Evolutionary conservation across 208 protist species (phyloP).

Genomic region (Acanthamoeba polyphaga): DNA sequence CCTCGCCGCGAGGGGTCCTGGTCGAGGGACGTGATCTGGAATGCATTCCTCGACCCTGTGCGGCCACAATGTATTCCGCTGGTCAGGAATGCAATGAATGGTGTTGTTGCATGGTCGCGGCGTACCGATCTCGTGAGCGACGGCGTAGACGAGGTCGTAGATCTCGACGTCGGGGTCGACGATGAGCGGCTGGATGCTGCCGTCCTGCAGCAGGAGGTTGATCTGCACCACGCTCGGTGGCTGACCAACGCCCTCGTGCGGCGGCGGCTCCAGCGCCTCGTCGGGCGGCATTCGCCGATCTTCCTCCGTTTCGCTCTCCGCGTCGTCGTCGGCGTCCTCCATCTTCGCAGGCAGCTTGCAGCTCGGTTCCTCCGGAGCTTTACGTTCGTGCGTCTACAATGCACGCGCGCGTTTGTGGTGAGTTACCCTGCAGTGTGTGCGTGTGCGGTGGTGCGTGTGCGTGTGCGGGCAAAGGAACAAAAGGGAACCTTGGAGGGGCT

Average conservation of each 20-base stretch:
- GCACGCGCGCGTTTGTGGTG: too few species aligned
- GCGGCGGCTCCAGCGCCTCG: not conserved
- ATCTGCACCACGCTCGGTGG: not conserved
- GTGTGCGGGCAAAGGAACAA: too few species aligned
- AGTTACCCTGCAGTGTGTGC: too few species aligned
- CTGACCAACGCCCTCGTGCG: not conserved
- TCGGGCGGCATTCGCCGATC: not conserved
- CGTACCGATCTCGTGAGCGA: constrained; percentile 41
- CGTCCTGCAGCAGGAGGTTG: not conserved
- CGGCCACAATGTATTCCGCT: too few species aligned
- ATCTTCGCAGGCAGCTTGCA: not conserved
- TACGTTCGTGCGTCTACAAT: too few species aligned
- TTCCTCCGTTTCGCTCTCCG: not conserved
- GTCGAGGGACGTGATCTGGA: constrained; percentile 21
- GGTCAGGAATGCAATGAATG: too few species aligned
- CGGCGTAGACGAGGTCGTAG: constrained; percentile 67
- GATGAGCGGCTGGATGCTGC: constrained; percentile 60
- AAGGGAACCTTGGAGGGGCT: too few species aligned
- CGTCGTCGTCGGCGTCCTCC: not conserved
- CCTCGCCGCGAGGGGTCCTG: constrained; percentile 7
- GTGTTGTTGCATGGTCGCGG: too few species aligned
- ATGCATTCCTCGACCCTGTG: constrained; percentile 35
- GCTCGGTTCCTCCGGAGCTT: too few species aligned
- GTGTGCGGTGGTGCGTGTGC: too few species aligned
- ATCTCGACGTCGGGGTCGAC: constrained; percentile 58